Percentiles rank a stretch among this genome's conserved stretches.
Evolutionary conservation across 1,284 basidiomycete genomes (phyloP).

Genomic region (Salmacisia buchloeana): DNA sequence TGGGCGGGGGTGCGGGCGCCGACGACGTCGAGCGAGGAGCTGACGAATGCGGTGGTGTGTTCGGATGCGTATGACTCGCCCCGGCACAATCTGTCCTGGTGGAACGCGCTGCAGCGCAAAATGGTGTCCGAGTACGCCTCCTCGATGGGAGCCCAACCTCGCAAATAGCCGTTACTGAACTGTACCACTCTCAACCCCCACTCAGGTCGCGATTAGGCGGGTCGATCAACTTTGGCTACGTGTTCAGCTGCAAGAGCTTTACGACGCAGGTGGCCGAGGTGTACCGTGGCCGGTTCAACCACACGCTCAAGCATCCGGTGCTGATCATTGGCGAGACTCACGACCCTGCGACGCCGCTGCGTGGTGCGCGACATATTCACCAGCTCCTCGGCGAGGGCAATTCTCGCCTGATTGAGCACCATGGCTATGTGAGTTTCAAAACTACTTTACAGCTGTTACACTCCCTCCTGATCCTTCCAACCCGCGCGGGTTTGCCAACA

Average conservation of each 20-base stretch:
- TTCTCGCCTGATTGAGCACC: background rate
- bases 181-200: background rate
- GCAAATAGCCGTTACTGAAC: background rate
- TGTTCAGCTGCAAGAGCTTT: conserved; percentile 25
- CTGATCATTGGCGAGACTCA: conserved; percentile 24
- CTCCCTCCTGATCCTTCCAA: background rate
- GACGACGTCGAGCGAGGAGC: conserved; percentile 16
- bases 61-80: conserved; percentile 22
- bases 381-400: background rate
- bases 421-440: background rate
- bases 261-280: conserved; percentile 19
- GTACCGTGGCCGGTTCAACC: conserved; percentile 20
- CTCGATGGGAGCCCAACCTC: no score
- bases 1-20: background rate
- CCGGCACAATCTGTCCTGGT: conserved; percentile 14
- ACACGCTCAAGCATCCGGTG: conserved; percentile 16
- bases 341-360: conserved; percentile 26
- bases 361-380: conserved; percentile 6
- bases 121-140: no score
- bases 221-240: conserved; percentile 18
- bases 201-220: conserved; percentile 17
- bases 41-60: conserved; percentile 20
- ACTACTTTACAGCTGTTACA: background rate
- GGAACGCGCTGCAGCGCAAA: conserved; percentile 15
- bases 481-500: background rate